Conservation (phyloP, 73 alveolate genomes). For the Paramecium sexaurelia region DNA sequence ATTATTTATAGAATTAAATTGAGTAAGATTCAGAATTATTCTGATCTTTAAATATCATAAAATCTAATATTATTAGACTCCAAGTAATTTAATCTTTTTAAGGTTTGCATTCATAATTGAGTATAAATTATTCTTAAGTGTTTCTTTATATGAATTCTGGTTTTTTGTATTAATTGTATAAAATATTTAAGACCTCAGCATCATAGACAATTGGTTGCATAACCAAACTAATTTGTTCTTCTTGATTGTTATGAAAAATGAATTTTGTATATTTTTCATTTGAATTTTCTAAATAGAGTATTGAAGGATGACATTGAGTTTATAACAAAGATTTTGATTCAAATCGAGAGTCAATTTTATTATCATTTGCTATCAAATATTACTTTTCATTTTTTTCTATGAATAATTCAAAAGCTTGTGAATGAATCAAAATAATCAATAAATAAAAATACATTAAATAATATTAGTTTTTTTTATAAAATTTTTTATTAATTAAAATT, state of each 20-base stretch:
- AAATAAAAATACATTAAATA: slow-evolving; percentile 8
- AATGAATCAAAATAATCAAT: background rate
- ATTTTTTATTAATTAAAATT: too few species aligned
- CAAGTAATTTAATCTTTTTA: background rate
- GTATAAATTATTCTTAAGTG: background rate
- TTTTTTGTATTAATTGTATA: background rate
- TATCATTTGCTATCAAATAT: background rate
- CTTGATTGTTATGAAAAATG: background rate
- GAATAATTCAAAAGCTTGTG: background rate
- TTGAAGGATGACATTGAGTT: background rate
- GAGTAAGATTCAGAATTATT: background rate
- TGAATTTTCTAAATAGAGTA: background rate
- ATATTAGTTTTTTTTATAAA: background rate
- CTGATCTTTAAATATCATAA: background rate
- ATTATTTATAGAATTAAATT: background rate
- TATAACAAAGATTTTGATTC: background rate
- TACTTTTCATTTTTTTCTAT: background rate
- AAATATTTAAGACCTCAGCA: background rate
- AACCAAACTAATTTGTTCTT: background rate
- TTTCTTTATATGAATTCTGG: background rate
- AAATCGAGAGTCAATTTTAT: background rate
- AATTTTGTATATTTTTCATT: background rate
- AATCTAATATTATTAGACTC: background rate
- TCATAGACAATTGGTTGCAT: background rate
- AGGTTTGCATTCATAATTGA: background rate